These are phyloP conservation scores for Candida ovalis DNA, from an alignment of 805 yeast species.

Conservation along the genomic window DNA sequence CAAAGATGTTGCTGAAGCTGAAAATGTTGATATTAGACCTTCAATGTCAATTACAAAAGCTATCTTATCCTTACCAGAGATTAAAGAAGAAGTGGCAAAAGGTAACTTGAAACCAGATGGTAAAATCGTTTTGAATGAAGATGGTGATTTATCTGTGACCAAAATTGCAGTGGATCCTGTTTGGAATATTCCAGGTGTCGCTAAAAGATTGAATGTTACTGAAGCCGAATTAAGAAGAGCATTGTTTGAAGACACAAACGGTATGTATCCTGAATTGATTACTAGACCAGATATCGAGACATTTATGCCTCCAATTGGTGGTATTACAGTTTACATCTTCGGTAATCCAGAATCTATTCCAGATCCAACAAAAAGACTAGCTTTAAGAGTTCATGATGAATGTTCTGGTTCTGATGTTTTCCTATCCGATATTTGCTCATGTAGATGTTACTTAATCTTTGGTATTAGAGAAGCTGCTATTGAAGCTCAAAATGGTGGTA, in stretches of 20 bases:
- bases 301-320: slow-evolving; percentile 68
- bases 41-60: slow-evolving; percentile 68
- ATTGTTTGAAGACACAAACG: slow-evolving; percentile 62
- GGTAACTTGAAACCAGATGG: slow-evolving; percentile 60
- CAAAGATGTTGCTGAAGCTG: slow-evolving; percentile 38
- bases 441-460: slow-evolving; percentile 63
- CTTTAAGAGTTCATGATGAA: slow-evolving; percentile 62
- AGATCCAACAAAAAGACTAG: slow-evolving; percentile 47
- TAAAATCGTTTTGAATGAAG: slow-evolving; percentile 50
- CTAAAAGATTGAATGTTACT: slow-evolving; percentile 54
- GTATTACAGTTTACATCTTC: slow-evolving; percentile 45
- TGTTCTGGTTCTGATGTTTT: slow-evolving; percentile 71
- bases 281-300: slow-evolving; percentile 68
- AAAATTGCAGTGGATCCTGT: slow-evolving; percentile 70
- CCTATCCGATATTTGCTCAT: slow-evolving; percentile 65
- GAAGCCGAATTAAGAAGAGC: slow-evolving; percentile 53
- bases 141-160: slow-evolving; percentile 60
- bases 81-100: slow-evolving; percentile 49
- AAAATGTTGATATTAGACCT: slow-evolving; percentile 56
- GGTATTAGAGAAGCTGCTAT: slow-evolving; percentile 67
- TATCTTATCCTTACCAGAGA: slow-evolving; percentile 55
- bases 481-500: slow-evolving; percentile 65
- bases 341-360: background rate
- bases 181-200: slow-evolving; percentile 69
- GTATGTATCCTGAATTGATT: slow-evolving; percentile 49